Base-by-base conservation (phyloP, 2,329 filamentous ascomycete genomes). In the Ceratocystis ficicola region DNA sequence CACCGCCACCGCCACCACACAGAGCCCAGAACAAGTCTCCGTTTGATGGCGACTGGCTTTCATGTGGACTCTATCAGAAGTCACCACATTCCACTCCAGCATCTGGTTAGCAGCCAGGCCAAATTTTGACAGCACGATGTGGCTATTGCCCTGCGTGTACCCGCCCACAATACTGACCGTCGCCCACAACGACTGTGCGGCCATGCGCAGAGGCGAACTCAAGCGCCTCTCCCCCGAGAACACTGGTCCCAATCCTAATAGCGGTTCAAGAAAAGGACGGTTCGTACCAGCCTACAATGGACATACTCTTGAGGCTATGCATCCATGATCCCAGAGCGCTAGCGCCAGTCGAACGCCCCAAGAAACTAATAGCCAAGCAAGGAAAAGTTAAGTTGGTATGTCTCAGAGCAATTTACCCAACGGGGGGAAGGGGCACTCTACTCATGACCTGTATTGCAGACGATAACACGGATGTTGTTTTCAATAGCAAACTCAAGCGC, bases 21-120 rank as follows among this genome's bases (percentile, higher is more conserved):
- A 86, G 73, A 1, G 84, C 85, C 84, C 84, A 88, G 74, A 83
- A 87, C 1, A 87, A 75, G 63, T 86, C 84, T 0, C 75, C 66
- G 69, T 86, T 41, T 78, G 68, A 0, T 70, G 71, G 0, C 74
- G 76, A 3, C 76, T 79, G 0, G 82, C 82, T 1, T 72, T 78
- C 1, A 84, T 68, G n/a, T 79, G 70, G 17, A 76, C 67, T 1
- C 83, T 82, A 17, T 72, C 71, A 0, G 77, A 79, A 6, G 79
- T 81, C n/a, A 87, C 76, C 1, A 84, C 81, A 67, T 84, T 77
- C 64, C 76, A 81, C 68, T 80, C 76, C 1, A 87, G 75, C 0
- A 80, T 77, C 62, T 87, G 79, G 69, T 87, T 84, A 0, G 83
- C 83, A 12, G 74, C 81, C 0, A 88, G 75, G 5, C 85, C 85